Base-by-base conservation (phyloP, 441 rosid genomes). In the Raphanus hybrid region DNA sequence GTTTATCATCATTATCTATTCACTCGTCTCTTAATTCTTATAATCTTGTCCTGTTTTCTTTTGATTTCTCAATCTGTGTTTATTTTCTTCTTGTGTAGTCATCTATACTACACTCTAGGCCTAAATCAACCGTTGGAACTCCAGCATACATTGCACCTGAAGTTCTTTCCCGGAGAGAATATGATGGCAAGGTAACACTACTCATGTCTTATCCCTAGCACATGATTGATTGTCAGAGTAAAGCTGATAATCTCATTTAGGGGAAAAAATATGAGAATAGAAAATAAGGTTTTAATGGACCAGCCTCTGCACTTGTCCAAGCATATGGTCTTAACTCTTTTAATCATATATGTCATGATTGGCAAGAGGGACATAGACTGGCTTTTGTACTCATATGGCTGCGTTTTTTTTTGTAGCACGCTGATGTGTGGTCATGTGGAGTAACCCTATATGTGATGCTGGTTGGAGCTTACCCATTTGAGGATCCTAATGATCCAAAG, bases 81-180 rank as follows among this genome's bases (percentile, higher is more conserved):
- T 60, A 11, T 43, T 58, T 52, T 76, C 16, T 11, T 29, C 1
- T 73, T 73, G 63, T 76, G 70, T 62, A 93, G 98, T 92, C 97
- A 60, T 88, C 97, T 58, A 77, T 94, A 60, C 83, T 94, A 85
- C 98, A 94, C 75, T 92, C 97, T 50, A 86, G 91, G 84, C 98
- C 97, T 69, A 92, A 94, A 81, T 94, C 98, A n/a, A 92, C 97
- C 0, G 98, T 94, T 74, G 97, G 98, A 84, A 94, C 98, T 78
- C 98, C 97, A 1, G 98, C 98, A n/a, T 94, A 91, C 74, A 91
- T 94, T 57, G 97, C 97, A 57, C 98, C 96, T 0, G 96, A 94
- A 76, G 97, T 94, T 80, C 91, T 91, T 54, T 88, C 54, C 54
- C 8, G 54, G 2, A 48, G 54, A 48, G 54, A 48, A 48, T 48